A percentile compares a stretch with the other conserved stretches of the same genome.
These are phyloP conservation scores for Lolium multiflorum DNA, from an alignment of 176 grass and related monocot genomes.

Conservation along the genomic window DNA sequence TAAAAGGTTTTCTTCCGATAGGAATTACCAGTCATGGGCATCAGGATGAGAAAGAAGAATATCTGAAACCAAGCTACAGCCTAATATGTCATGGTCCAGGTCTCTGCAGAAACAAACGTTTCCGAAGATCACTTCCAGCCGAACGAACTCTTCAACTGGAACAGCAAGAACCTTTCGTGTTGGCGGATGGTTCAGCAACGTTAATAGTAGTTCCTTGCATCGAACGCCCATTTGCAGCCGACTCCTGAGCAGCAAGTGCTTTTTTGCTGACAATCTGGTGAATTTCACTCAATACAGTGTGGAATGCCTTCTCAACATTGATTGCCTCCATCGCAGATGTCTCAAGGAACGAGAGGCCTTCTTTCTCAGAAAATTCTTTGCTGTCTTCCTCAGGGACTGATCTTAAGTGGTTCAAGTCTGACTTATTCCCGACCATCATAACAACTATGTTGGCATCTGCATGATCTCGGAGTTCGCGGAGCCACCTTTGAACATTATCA, in stretches of 20 bases:
- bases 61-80: constrained; percentile 36
- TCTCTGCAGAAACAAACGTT: constrained; percentile 22
- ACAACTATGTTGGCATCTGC: constrained; percentile 71
- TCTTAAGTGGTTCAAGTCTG: constrained; percentile 57
- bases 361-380: constrained; percentile 54
- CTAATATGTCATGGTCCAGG: constrained; percentile 32
- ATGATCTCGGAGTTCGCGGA: constrained; percentile 63
- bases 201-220: constrained; percentile 64
- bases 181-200: constrained; percentile 45
- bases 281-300: constrained; percentile 61
- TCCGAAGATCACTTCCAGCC: constrained; percentile 11
- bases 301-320: constrained; percentile 73
- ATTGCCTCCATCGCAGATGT: constrained; percentile 65
- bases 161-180: constrained; percentile 52
- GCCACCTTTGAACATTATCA: constrained; percentile 71
- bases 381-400: constrained; percentile 64
- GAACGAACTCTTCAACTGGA: constrained; percentile 43
- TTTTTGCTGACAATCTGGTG: constrained; percentile 74
- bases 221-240: constrained; percentile 31
- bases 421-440: constrained; percentile 69
- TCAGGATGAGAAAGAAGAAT: constrained; percentile 14
- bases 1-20: constrained; percentile 33
- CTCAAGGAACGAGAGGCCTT: constrained; percentile 66
- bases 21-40: constrained; percentile 21
- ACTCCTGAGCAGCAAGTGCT: constrained; percentile 60